These are phyloP conservation scores for Fonsecaea pedrosoi DNA, from an alignment of 2,329 filamentous ascomycete genomes.

Conservation along the genomic window DNA sequence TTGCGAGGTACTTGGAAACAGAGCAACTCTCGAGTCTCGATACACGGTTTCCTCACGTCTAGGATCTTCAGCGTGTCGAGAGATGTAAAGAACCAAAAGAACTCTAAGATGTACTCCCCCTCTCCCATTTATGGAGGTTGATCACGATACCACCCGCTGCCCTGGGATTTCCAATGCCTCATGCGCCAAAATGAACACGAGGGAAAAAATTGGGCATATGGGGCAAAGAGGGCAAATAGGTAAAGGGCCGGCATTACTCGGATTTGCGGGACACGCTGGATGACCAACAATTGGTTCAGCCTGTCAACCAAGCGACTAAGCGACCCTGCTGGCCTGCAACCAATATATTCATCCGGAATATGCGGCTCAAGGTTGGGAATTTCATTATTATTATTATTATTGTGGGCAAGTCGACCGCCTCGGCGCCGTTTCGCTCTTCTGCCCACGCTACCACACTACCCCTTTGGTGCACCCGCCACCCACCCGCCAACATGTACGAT, in stretches of 20 bases:
- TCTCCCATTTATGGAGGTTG: background rate
- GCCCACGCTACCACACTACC: background rate
- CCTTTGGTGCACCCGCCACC: background rate
- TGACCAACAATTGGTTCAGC: conserved; percentile 1
- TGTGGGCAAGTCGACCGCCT: background rate
- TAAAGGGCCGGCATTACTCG: background rate
- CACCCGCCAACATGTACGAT: background rate
- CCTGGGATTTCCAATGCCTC: background rate
- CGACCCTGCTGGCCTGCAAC: background rate
- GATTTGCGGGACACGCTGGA: conserved; percentile 6
- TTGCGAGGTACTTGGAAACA: background rate
- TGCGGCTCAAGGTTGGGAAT: conserved; percentile 2
- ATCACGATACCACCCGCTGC: background rate
- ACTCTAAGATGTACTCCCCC: background rate
- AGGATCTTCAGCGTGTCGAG: background rate
- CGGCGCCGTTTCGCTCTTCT: background rate
- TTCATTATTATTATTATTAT: no score
- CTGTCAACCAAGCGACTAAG: background rate
- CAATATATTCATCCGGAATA: conserved; percentile 5
- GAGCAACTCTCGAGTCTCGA: background rate
- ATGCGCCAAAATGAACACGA: conserved; percentile 4
- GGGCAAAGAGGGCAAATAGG: background rate
- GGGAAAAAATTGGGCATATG: background rate
- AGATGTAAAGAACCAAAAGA: background rate
- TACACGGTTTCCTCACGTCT: no score